Base-by-base conservation (phyloP, 1,284 basidiomycete species). In the Heimioporus retisporus region DNA sequence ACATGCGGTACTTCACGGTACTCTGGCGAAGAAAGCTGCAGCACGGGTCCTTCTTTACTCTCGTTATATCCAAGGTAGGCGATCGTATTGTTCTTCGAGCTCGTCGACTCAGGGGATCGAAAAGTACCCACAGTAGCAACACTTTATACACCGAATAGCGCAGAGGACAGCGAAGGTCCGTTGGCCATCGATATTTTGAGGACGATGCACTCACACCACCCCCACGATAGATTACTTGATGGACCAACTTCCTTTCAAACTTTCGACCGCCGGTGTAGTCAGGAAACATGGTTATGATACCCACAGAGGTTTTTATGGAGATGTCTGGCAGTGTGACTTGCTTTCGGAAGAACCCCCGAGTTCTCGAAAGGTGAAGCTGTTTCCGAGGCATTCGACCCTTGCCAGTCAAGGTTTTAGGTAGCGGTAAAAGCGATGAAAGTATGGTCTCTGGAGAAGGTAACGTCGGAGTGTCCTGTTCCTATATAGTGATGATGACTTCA, bases 311-410 rank as follows among this genome's bases (percentile, higher is more conserved):
- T 51, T 8, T n/a, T 79, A 66, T 21, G 74, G 65, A 46, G 75
- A 79, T 63, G 50, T 79, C 14, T 79, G 74, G 77, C 61, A 75
- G 55, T 77, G 74, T 10, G 68, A 75, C 13, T 61, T 76, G 25
- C 50, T 67, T 19, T 67, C 55, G 14, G 65, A 40, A 25, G 50
- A 42, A 31, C 60, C 60, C 35, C 35, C 35, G 6, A 35, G 35
- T 7, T 35, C 51, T 54, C 65, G 55, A 7, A 50, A 55, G 59
- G 77, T 75, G 51, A 18, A 56, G 35, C 51, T 18, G 5, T 10
- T 28, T 59, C 8, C 2, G 28, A 4, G 15, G 28, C 35, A 50
- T 54, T 31, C 3, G 15, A 4, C 46, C 14, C 35, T n/a, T 7
- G 6, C 42, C 66, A 23, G 71, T 57, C 2, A 42, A 35, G 18